These are phyloP conservation scores for Globisporangium spinosum DNA, from an alignment of 352 stramenopile species.

Conservation along the genomic window DNA sequence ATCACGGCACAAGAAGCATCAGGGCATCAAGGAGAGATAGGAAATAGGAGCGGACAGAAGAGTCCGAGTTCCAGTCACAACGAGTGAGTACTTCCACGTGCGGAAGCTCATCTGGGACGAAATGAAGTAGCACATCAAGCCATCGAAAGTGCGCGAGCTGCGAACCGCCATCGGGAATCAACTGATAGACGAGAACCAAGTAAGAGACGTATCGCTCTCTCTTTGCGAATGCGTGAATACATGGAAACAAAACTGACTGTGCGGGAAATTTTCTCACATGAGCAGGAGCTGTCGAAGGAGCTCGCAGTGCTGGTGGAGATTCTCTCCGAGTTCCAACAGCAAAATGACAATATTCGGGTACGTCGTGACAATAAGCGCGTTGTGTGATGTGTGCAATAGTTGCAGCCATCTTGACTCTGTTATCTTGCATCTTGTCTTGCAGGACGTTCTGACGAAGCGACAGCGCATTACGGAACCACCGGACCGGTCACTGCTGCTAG, in stretches of 20 bases:
- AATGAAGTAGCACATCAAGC: slow-evolving; percentile 40
- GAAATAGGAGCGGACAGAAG: not conserved
- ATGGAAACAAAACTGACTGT: not conserved
- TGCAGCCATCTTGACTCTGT: not conserved
- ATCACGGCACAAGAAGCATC: not conserved
- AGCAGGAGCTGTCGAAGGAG: slow-evolving; percentile 52
- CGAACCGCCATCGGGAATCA: slow-evolving; percentile 53
- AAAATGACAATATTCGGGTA: slow-evolving; percentile 76
- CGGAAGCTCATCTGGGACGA: slow-evolving; percentile 78
- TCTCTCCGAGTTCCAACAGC: slow-evolving; percentile 71
- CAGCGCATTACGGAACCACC: slow-evolving; percentile 55
- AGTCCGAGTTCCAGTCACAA: slow-evolving; percentile 15
- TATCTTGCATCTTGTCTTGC: not conserved
- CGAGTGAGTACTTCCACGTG: slow-evolving; percentile 62
- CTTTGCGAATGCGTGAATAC: not conserved
- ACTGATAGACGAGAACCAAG: slow-evolving; percentile 68
- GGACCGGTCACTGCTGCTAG: slow-evolving; percentile 55
- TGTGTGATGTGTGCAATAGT: not conserved
- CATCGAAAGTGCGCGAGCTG: slow-evolving; percentile 63
- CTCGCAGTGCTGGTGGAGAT: slow-evolving; percentile 66
- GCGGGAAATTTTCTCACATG: not conserved
- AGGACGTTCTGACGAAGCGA: slow-evolving; percentile 60
- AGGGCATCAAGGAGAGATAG: not conserved
- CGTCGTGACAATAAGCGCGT: not conserved
- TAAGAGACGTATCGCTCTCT: slow-evolving; percentile 7